phyloP scores from a whole-genome alignment of 495 filamentous ascomycete species.

The Penicillium argentinense region DNA sequence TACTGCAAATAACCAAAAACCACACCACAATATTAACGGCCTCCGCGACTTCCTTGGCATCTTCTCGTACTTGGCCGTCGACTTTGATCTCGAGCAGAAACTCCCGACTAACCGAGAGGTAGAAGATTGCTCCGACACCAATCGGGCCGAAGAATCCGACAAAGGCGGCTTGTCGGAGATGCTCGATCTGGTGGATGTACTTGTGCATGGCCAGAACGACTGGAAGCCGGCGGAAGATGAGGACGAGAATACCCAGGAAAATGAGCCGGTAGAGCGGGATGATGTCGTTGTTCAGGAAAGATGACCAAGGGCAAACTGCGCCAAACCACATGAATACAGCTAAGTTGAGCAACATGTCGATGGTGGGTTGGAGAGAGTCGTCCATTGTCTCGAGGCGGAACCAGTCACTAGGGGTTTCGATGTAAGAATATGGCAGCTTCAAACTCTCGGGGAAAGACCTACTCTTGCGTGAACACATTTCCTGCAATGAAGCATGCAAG shows the following conservation, averaged over 20 bases:
- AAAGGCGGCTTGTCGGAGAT: constrained; percentile 70
- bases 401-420: constrained; percentile 63
- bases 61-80: constrained; percentile 59
- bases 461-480: constrained; percentile 86
- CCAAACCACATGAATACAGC: constrained; percentile 91
- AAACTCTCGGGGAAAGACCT: constrained; percentile 15
- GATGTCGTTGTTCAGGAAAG: constrained; percentile 64
- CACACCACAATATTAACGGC: constrained; percentile 72
- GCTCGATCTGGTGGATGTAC: constrained; percentile 77
- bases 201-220: constrained; percentile 72
- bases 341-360: constrained; percentile 85
- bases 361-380: constrained; percentile 86
- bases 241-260: constrained; percentile 74
- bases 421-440: not conserved
- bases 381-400: constrained; percentile 86
- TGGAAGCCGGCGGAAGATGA: constrained; percentile 77
- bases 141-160: constrained; percentile 95
- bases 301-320: constrained; percentile 79
- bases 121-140: constrained; percentile 90
- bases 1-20: constrained; percentile 84
- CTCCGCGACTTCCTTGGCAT: constrained; percentile 64
- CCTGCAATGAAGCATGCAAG: constrained; percentile 93
- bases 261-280: constrained; percentile 78
- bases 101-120: constrained; percentile 75
- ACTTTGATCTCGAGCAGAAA: constrained; percentile 57